These are phyloP conservation scores for Bryoglossum gracile DNA, from an alignment of 495 filamentous ascomycete species.

Conservation along the genomic window DNA sequence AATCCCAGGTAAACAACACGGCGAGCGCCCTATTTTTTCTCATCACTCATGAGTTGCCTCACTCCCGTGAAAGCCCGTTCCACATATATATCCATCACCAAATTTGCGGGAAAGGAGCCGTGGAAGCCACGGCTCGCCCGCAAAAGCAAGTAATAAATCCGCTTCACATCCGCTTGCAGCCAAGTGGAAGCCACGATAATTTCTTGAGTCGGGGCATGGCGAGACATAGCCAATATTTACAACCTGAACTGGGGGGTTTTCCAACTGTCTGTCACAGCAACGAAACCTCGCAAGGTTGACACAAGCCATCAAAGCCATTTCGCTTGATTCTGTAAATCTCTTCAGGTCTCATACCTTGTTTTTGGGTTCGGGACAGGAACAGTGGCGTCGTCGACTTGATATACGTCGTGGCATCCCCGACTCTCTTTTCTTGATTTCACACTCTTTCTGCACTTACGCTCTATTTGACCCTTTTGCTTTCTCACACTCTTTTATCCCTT, in stretches of 20 bases:
- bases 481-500: constrained; percentile 3
- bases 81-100: no score
- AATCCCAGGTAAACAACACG: no score
- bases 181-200: background rate
- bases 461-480: background rate
- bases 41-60: no score
- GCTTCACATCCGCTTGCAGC: background rate
- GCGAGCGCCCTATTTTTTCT: no score
- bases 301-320: background rate
- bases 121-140: background rate
- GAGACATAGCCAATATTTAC: background rate
- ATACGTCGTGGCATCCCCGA: background rate
- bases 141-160: background rate
- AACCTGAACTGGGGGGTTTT: background rate
- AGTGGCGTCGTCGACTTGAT: background rate
- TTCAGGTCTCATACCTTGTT: no score
- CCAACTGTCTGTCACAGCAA: background rate
- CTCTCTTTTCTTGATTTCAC: background rate
- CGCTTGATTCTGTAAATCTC: no score
- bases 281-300: background rate
- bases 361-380: background rate
- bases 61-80: no score
- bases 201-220: background rate
- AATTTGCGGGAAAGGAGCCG: no score
- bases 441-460: background rate